Base-by-base conservation (phyloP, 2,329 filamentous ascomycete species). In the Polytolypa hystricis region DNA sequence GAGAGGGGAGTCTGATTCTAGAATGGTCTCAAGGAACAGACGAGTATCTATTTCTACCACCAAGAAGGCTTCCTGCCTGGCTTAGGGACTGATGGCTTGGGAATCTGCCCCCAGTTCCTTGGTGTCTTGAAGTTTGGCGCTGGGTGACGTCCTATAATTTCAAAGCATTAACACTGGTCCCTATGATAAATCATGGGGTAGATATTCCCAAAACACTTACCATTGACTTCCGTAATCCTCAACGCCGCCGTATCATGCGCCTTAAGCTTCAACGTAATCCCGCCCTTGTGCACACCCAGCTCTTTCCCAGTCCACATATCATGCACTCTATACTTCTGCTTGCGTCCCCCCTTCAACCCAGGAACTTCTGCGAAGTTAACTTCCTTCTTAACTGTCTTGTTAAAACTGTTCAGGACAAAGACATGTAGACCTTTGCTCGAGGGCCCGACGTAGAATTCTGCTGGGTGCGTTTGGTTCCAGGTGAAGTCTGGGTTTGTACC, bases 361-460 rank as follows among this genome's bases (percentile, higher is more conserved):
- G 30, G 20, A 4, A 34, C 21, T 20, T 34, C 32, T n/a, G n/a
- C 1, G 8, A 20, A 34, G 6, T 12, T 12, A n/a, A 31, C 28
- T 30, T 27, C 34, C 32, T 37, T 32, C 32, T 42, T 37, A 35
- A 30, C 35, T 7, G 20, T 11, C 35, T 31, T 25, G 26, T 28
- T 17, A 26, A 29, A 14, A 16, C 26, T 33, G 12, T 17, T 15
- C n/a, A 39, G 17, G 48, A 58, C 52, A 23, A 59, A 25, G 3
- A 59, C 53, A 33, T 58, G 26, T 5, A 49, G 50, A 3, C 54
- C 55, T 1, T 40, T 48, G 1, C 47, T 49, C 1, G 55, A 58
- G 4, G 50, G 41, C 5, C 56, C 56, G 2, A 54, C 55, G 56
- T 55, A 59, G 38, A 56, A 58, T 33, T 59, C 56, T 1, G 56